These are phyloP conservation scores for Ophiostoma angusticollis DNA, from an alignment of 2,329 filamentous ascomycete species.

Conservation along the genomic window DNA sequence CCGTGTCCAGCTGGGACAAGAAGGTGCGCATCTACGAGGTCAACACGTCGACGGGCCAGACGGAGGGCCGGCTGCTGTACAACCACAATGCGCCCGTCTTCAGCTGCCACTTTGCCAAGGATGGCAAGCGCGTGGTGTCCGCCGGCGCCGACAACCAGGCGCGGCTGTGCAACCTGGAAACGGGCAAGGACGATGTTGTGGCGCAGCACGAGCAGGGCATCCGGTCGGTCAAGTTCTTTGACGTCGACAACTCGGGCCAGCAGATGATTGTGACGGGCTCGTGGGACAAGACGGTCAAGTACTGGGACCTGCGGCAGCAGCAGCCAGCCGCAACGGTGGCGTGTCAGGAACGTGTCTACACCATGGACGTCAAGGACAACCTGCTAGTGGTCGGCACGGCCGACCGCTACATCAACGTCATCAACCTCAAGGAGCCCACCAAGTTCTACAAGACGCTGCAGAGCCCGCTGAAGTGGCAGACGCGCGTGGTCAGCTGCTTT, in stretches of 20 bases:
- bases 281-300: conserved; percentile 84
- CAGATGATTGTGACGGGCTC: conserved; percentile 85
- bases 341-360: conserved; percentile 71
- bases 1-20: conserved; percentile 92
- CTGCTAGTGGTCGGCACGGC: conserved; percentile 86
- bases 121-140: conserved; percentile 78
- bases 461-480: conserved; percentile 97
- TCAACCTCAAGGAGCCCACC: conserved; percentile 77
- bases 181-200: conserved; percentile 55
- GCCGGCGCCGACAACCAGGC: conserved; percentile 85
- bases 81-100: conserved; percentile 79
- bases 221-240: conserved; percentile 64
- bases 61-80: conserved; percentile 73
- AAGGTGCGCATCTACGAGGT: conserved; percentile 97
- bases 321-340: conserved; percentile 52
- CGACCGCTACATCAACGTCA: conserved; percentile 89
- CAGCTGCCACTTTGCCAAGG: conserved; percentile 84
- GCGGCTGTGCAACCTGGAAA: conserved; percentile 71
- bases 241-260: conserved; percentile 51
- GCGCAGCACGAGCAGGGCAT: conserved; percentile 79
- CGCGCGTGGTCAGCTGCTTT: conserved; percentile 88
- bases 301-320: conserved; percentile 66
- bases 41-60: conserved; percentile 53
- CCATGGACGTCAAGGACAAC: conserved; percentile 81
- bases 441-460: conserved; percentile 95